These are phyloP conservation scores for Fusarium secorum DNA, from an alignment of 2,329 filamentous ascomycete genomes.

Conservation along the genomic window DNA sequence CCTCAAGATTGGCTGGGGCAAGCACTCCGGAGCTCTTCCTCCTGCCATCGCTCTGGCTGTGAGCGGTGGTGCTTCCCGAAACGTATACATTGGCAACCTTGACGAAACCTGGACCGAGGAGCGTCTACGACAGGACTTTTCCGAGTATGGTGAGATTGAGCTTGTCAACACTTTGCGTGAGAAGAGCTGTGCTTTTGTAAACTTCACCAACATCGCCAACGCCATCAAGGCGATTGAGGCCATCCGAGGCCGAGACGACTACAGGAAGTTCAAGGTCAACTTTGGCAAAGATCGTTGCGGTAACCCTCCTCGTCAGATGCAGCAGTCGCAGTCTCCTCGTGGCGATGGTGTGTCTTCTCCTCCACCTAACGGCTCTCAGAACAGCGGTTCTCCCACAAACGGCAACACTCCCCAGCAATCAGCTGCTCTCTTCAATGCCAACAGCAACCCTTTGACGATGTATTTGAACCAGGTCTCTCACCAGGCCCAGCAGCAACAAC, in stretches of 20 bases:
- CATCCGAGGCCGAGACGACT: slow-evolving; percentile 92
- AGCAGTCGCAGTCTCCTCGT: slow-evolving; percentile 72
- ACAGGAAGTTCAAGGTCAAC: slow-evolving; percentile 99
- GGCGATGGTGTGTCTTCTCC: slow-evolving; percentile 67
- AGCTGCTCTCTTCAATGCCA: slow-evolving; percentile 79
- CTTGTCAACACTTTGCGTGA: slow-evolving; percentile 95
- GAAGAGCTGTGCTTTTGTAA: slow-evolving; percentile 99
- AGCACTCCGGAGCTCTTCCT: slow-evolving; percentile 95
- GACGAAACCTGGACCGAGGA: slow-evolving; percentile 98
- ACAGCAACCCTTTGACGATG: slow-evolving; percentile 89
- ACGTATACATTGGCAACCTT: slow-evolving; percentile 97
- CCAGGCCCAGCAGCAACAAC: slow-evolving; percentile 76
- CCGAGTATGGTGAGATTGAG: slow-evolving; percentile 97
- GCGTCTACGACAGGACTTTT: slow-evolving; percentile 92
- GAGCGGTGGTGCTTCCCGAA: slow-evolving; percentile 95
- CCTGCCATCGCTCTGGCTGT: slow-evolving; percentile 96
- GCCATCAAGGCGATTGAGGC: slow-evolving; percentile 99
- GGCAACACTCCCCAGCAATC: slow-evolving; percentile 67
- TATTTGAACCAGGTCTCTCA: slow-evolving; percentile 86
- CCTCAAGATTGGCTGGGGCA: slow-evolving; percentile 98
- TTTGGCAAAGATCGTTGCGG: slow-evolving; percentile 99
- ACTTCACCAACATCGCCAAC: slow-evolving; percentile 99
- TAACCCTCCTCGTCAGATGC: slow-evolving; percentile 90
- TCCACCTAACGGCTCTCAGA: slow-evolving; percentile 66
- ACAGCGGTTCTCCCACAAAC: slow-evolving; percentile 64